A percentile compares a stretch with the other conserved stretches of the same genome.
Conservation (phyloP, 306 rosid genomes). For the Lupinus albus region DNA sequence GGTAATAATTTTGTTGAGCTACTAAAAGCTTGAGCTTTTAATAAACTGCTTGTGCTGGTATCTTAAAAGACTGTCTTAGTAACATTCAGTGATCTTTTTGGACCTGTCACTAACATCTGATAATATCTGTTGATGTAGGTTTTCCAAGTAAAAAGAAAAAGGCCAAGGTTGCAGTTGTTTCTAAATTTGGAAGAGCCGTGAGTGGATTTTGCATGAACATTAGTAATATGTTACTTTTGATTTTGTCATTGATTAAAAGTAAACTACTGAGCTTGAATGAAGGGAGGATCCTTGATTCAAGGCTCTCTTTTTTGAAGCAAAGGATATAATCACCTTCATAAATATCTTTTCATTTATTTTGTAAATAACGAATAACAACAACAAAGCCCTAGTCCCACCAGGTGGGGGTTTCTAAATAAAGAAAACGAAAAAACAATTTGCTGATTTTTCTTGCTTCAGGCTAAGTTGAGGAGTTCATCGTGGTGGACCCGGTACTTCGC, state of each 20-base stretch:
- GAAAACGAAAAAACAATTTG: too few species aligned
- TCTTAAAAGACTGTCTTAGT: background rate
- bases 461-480: slow-evolving; percentile 74
- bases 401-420: too few species aligned
- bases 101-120: slow-evolving; percentile 28
- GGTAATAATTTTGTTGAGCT: slow-evolving; percentile 20
- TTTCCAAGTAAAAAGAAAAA: slow-evolving; percentile 54
- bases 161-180: slow-evolving; percentile 68
- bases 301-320: background rate
- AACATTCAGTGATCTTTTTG: slow-evolving; percentile 2
- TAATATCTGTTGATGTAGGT: slow-evolving; percentile 46
- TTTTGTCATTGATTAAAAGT: background rate
- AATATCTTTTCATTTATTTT: too few species aligned
- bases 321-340: too few species aligned
- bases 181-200: slow-evolving; percentile 73
- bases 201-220: slow-evolving; percentile 45
- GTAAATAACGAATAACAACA: too few species aligned
- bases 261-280: slow-evolving; percentile 14
- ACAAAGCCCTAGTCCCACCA: too few species aligned
- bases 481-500: slow-evolving; percentile 69
- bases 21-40: slow-evolving; percentile 25
- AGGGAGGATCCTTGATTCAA: slow-evolving; percentile 14
- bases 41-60: slow-evolving; percentile 13
- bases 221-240: slow-evolving; percentile 25
- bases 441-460: slow-evolving; percentile 44